Percentiles rank a stretch among this genome's conserved stretches.
Conservation (phyloP, 2,329 filamentous ascomycete genomes). For the Clarireedia monteithiana region DNA sequence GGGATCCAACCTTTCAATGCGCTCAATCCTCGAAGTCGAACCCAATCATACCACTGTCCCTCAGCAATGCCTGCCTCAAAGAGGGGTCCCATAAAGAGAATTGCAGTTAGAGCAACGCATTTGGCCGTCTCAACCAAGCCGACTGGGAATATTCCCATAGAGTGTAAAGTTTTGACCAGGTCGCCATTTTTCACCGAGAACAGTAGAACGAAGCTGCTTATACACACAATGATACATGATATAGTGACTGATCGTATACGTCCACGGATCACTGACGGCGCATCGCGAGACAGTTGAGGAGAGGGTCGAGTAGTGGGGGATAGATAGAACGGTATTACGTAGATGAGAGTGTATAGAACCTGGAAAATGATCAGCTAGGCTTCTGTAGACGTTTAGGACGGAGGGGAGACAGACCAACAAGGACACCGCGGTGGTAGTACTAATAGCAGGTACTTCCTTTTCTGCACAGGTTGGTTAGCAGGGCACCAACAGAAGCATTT, state of each 20-base stretch:
- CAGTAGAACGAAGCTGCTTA: slow-evolving; percentile 61
- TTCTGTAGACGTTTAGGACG: background rate
- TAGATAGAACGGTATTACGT: slow-evolving; percentile 87
- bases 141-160: slow-evolving; percentile 76
- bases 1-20: slow-evolving; percentile 67
- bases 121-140: slow-evolving; percentile 55
- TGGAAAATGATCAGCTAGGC: slow-evolving; percentile 26
- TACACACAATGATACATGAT: slow-evolving; percentile 62
- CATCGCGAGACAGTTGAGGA: slow-evolving; percentile 71
- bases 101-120: slow-evolving; percentile 60
- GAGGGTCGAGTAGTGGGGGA: slow-evolving; percentile 74
- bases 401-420: slow-evolving; percentile 18
- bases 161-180: slow-evolving; percentile 49
- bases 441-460: slow-evolving; percentile 22
- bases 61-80: slow-evolving; percentile 74
- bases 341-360: slow-evolving; percentile 78
- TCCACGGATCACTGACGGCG: slow-evolving; percentile 80
- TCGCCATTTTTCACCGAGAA: slow-evolving; percentile 43
- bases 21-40: slow-evolving; percentile 46
- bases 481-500: background rate
- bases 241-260: slow-evolving; percentile 73
- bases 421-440: slow-evolving; percentile 18
- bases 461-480: slow-evolving; percentile 13
- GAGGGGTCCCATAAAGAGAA: slow-evolving; percentile 78
- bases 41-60: slow-evolving; percentile 59